Evolutionary conservation across 1,139 yeast species (phyloP).

Genomic region (Geotrichum phurueaensis): DNA sequence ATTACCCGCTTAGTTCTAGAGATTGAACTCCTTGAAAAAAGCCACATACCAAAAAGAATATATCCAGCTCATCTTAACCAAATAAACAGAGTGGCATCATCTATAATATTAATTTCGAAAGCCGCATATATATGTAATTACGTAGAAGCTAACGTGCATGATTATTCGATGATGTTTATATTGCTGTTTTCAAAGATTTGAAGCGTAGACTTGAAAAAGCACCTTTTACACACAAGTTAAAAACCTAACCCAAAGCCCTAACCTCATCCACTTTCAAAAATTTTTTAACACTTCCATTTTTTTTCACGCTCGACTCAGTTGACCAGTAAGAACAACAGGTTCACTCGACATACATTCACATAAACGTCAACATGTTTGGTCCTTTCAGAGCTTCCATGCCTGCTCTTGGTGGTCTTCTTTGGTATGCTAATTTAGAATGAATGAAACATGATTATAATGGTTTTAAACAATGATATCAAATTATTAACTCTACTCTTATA

Average conservation of each 20-base stretch:
- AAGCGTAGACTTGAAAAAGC: too few relatives aligned
- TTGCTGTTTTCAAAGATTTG: too few relatives aligned
- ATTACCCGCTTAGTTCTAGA: too few relatives aligned
- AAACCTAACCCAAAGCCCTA: neutral
- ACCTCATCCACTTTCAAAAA: neutral
- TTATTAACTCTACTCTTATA: slow-evolving; percentile 1
- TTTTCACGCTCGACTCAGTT: neutral
- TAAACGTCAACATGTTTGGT: slow-evolving; percentile 57
- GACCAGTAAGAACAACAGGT: neutral
- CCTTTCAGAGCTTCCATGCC: slow-evolving; percentile 64
- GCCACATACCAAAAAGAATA: too few relatives aligned
- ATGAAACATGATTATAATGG: neutral
- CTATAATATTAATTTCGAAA: too few relatives aligned
- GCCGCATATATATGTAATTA: too few relatives aligned
- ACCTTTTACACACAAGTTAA: too few relatives aligned
- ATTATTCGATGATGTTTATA: too few relatives aligned
- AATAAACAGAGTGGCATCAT: too few relatives aligned
- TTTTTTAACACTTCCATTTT: neutral
- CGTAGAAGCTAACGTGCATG: too few relatives aligned
- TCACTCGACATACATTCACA: neutral
- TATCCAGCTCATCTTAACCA: too few relatives aligned
- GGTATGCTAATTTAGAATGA: slow-evolving; percentile 50
- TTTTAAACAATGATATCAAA: neutral
- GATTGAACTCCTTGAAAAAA: too few relatives aligned
- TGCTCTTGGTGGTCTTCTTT: slow-evolving; percentile 73